Base-by-base conservation (phyloP, 1,284 basidiomycete genomes). In the Melampsora occidentalis region DNA sequence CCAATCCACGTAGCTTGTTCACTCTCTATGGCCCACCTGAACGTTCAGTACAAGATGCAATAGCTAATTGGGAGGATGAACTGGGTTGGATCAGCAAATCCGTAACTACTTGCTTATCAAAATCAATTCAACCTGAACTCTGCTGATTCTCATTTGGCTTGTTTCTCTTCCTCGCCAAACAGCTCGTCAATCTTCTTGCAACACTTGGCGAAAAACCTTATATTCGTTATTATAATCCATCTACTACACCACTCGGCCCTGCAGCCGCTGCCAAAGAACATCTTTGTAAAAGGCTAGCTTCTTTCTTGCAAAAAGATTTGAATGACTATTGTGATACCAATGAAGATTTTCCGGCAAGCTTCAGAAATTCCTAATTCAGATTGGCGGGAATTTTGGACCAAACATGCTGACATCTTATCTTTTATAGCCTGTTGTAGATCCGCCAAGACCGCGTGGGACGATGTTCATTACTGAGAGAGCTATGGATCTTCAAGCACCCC, bases 391-490 rank as follows among this genome's bases (percentile, higher is more conserved):
- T 12, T n/a, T 18, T 25, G 7, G 5, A 28, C 31, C 35, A 10
- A 28, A n/a, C 25, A 22, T 49, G n/a, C 35, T 31, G 25, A 33
- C 35, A 20, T 48, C 51, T 46, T 18, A 18, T 51, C 57, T 62
- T 67, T 42, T 22, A 31, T 57, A 76, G 73, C 73, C 63, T 20
- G 25, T 53, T 31, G n/a, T 82, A 49, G 91, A 93, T 78, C 84
- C 87, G 1, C 85, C 86, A 16, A 86, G 93, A 77, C 90, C 90
- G n/a, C 88, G 91, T 71, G 89, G 88, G 9, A 91, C 93, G 16
- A 85, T 99, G 48, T 88, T 99, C 81, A 91, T 99, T 79, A 96
- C 95, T 1, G 97, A 99, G 83, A 89, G 97, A 20, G 88, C 94
- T 2, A 94, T 99, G 91, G 97, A 99, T 84, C 89, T 90, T 78